Evolutionary conservation across 805 yeast genomes (phyloP).

Genomic region (Saturnispora besseyi): DNA sequence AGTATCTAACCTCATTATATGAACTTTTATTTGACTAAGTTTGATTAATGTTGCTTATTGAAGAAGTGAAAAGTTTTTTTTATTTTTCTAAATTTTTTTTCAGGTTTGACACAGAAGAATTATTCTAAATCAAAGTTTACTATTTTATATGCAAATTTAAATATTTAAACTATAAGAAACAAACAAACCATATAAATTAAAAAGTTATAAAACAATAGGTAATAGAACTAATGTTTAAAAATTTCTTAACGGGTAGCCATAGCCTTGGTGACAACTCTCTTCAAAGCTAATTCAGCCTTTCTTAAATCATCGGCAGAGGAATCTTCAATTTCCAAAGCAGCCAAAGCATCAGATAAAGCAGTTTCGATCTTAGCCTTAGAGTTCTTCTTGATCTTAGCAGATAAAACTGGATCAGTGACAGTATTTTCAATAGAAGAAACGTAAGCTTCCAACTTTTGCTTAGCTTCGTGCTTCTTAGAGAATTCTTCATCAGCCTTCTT

Average conservation of each 20-base stretch:
- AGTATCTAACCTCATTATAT: conserved; percentile 73
- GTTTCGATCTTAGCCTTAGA: conserved; percentile 96
- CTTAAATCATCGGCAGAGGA: conserved; percentile 94
- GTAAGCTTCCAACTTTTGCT: conserved; percentile 98
- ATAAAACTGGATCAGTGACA: conserved; percentile 95
- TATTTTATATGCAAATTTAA: background rate
- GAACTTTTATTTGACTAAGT: background rate
- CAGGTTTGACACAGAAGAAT: background rate
- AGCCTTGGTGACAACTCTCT: conserved; percentile 99
- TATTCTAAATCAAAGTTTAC: background rate
- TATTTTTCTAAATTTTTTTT: background rate
- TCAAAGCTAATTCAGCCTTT: conserved; percentile 98
- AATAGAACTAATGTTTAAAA: background rate
- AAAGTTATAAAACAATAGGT: background rate
- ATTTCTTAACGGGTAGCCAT: conserved; percentile 85
- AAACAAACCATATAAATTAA: conserved; percentile 6
- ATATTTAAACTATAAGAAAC: conserved; percentile 7
- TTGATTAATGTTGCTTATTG: too few relatives aligned
- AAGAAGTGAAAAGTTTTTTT: background rate
- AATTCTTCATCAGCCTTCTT: conserved; percentile 97
- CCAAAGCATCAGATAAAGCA: conserved; percentile 96
- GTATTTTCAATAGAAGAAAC: conserved; percentile 92
- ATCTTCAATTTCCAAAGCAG: conserved; percentile 95
- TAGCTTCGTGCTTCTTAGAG: conserved; percentile 99
- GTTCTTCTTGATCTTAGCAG: conserved; percentile 95